Conservation (phyloP, 2,329 filamentous ascomycete species). For the Claviceps fusiformis region DNA sequence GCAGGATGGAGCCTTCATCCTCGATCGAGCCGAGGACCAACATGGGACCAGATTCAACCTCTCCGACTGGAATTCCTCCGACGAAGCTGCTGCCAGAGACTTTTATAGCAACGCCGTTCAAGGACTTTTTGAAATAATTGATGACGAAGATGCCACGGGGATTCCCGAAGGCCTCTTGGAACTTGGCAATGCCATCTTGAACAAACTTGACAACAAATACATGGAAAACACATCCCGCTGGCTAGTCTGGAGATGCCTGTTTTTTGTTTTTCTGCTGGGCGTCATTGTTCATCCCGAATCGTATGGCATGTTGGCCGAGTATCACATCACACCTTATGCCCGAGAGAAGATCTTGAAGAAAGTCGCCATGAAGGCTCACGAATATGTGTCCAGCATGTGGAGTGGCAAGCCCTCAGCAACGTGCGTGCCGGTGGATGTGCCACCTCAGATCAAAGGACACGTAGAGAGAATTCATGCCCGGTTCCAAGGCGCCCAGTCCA, state of each 20-base stretch:
- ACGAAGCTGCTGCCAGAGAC: slow-evolving; percentile 69
- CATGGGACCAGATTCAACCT: slow-evolving; percentile 58
- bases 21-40: slow-evolving; percentile 74
- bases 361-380: slow-evolving; percentile 67
- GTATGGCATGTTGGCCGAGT: slow-evolving; percentile 66
- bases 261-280: slow-evolving; percentile 72
- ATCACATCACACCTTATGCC: slow-evolving; percentile 84
- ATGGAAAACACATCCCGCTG: slow-evolving; percentile 67
- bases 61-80: slow-evolving; percentile 60
- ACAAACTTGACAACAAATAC: slow-evolving; percentile 58
- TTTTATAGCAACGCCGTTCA: slow-evolving; percentile 77
- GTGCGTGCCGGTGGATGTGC: slow-evolving; percentile 30
- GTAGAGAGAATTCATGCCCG: slow-evolving; percentile 58
- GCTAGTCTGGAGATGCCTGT: slow-evolving; percentile 83
- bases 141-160: slow-evolving; percentile 70
- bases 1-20: slow-evolving; percentile 79
- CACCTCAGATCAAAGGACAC: slow-evolving; percentile 50
- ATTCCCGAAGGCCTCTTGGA: slow-evolving; percentile 78
- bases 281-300: slow-evolving; percentile 83
- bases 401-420: slow-evolving; percentile 50
- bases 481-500: slow-evolving; percentile 41
- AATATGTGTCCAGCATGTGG: slow-evolving; percentile 68
- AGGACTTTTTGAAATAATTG: slow-evolving; percentile 72
- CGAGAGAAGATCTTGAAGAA: slow-evolving; percentile 70
- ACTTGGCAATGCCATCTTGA: slow-evolving; percentile 70